phyloP scores from a whole-genome alignment of 805 yeast species.

The Lachancea sp. region DNA sequence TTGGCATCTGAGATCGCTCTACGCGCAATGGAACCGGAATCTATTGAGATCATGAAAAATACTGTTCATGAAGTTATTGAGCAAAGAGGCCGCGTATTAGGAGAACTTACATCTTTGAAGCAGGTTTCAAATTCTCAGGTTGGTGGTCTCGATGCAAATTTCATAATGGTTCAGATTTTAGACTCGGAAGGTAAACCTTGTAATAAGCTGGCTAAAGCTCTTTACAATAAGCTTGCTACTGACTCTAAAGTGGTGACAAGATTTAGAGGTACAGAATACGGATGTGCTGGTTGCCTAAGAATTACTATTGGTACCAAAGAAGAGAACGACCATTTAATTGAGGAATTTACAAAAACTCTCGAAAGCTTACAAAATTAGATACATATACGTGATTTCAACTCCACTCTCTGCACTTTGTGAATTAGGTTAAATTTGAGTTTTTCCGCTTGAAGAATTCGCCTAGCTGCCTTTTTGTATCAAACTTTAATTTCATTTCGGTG shows the following conservation, averaged over 20 bases:
- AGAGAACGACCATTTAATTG: conserved; percentile 59
- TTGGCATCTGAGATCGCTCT: conserved; percentile 69
- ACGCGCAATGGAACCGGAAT: conserved; percentile 58
- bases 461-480: conserved; percentile 23
- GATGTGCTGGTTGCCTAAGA: conserved; percentile 83
- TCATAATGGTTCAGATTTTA: conserved; percentile 66
- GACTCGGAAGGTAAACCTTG: conserved; percentile 59
- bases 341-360: conserved; percentile 39
- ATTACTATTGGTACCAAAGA: conserved; percentile 77
- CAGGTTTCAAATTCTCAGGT: conserved; percentile 62
- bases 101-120: conserved; percentile 47
- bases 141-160: conserved; percentile 86
- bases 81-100: conserved; percentile 52
- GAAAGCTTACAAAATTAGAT: conserved; percentile 14
- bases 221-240: conserved; percentile 67
- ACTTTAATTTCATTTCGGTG: conserved; percentile 19
- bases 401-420: too few relatives aligned
- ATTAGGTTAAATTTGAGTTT: neutral
- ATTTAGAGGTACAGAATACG: conserved; percentile 84
- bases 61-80: conserved; percentile 43
- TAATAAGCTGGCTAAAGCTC: conserved; percentile 56
- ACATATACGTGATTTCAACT: too few relatives aligned
- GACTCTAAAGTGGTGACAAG: conserved; percentile 77
- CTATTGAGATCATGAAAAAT: conserved; percentile 52
- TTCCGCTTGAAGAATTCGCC: conserved; percentile 21